These are phyloP conservation scores for Cercis canadensis DNA, from an alignment of 306 rosid genomes.

Conservation along the genomic window DNA sequence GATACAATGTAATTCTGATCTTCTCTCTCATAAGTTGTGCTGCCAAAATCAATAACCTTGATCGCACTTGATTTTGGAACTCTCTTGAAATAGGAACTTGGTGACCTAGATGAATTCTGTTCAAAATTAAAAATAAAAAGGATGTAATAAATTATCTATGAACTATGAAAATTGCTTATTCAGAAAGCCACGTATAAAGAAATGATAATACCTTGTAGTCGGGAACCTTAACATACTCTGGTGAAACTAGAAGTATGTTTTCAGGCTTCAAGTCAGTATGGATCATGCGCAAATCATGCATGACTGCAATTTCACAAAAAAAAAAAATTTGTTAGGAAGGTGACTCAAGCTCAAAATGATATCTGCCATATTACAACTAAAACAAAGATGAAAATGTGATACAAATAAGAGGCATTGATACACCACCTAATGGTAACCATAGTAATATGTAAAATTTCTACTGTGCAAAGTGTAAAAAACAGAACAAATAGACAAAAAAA, in stretches of 20 bases:
- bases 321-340: background rate
- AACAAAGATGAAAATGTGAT: background rate
- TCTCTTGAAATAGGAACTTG: constrained; percentile 74
- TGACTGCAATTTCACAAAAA: constrained; percentile 60
- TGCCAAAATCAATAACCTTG: constrained; percentile 98
- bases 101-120: constrained; percentile 81
- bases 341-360: background rate
- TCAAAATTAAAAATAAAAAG: background rate
- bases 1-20: constrained; percentile 93
- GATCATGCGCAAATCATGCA: constrained; percentile 85
- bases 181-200: background rate
- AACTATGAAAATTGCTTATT: background rate
- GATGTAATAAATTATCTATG: background rate
- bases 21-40: constrained; percentile 86
- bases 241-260: constrained; percentile 73
- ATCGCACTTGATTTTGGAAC: constrained; percentile 91
- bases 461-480: background rate
- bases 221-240: constrained; percentile 75
- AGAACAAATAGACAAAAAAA: constrained; percentile 29
- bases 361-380: background rate
- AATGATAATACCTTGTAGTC: constrained; percentile 58
- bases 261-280: constrained; percentile 98
- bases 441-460: background rate
- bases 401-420: background rate
- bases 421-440: background rate